Evolutionary conservation across 106 monocot genomes (phyloP).

Genomic region (Apostasia shenzhenica): DNA sequence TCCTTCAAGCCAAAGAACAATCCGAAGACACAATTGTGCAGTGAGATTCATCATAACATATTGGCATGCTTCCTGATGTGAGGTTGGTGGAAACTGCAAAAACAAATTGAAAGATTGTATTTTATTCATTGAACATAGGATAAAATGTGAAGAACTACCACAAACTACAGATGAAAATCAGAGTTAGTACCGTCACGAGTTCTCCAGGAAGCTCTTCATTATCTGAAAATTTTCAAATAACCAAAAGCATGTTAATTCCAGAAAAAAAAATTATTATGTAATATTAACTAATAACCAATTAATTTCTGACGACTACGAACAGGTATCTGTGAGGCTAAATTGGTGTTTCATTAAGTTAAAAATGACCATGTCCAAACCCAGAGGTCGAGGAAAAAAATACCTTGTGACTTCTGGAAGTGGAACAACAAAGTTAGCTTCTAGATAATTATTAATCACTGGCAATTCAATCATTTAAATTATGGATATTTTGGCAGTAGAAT

Average conservation of each 20-base stretch:
- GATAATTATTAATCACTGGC: no score
- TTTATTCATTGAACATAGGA: not conserved
- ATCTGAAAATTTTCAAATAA: conserved; percentile 42
- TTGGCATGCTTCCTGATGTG: conserved; percentile 91
- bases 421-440: no score
- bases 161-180: not conserved
- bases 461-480: no score
- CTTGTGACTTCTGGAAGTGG: no score
- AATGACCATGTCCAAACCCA: no score
- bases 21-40: conserved; percentile 80
- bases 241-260: conserved; percentile 1
- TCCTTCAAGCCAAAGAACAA: conserved; percentile 91
- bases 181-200: conserved; percentile 42
- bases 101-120: conserved; percentile 4
- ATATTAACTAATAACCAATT: no score
- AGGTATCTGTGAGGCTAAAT: no score
- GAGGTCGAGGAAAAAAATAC: no score
- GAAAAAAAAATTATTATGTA: not conserved
- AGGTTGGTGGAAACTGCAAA: conserved; percentile 70
- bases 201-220: conserved; percentile 69
- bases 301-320: no score
- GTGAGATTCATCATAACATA: conserved; percentile 66
- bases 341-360: no score
- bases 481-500: no score
- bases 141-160: not conserved